Base-by-base conservation (phyloP, 2,329 filamentous ascomycete species). In the Fusarium mexicanum region DNA sequence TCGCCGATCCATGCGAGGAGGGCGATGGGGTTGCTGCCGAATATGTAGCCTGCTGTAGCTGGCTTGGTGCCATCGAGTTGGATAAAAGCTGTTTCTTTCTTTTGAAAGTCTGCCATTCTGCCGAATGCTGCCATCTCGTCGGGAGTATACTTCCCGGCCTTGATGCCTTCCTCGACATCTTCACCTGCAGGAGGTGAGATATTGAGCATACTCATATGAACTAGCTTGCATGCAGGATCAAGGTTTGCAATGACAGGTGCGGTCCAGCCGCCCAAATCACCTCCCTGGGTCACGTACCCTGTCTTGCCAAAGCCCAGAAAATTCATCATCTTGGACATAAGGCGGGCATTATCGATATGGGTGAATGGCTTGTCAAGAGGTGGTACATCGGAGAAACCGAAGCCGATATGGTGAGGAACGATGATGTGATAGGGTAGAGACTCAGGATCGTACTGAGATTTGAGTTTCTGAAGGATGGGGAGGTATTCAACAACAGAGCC, bases 401-500 rank as follows among this genome's bases (percentile, higher is more conserved):
- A 71, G 5, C 69, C 69, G 3, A 71, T 14, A 9, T 67, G 62
- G 14, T 71, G 55, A 31, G 69, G 69, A 1, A 71, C 67, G 1
- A 71, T 58, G 14, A 71, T 67, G 18, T 71, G 69, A 22, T 62
- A 71, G 3, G 67, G 69, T 1, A 71, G 62, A 3, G 55, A 47
- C 8, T 62, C 50, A 0, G 67, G 18, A 3, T 46, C 33, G 7
- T 67, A 54, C 24, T 48, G 13, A 4, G 24, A 35, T 12, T 67
- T 59, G 5, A 71, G 51, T 8, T 73, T 75, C 17, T 58, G 67
- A 5, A 61, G 29, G 4, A 75, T 64, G 3, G 69, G 60, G 2
- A 75, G 13, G n/a, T 71, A 75, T 47, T 75, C 73, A 5, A 75
- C 40, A 9, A 71, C 31, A 6, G 73, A 75, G 6, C 73, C 72